Evolutionary conservation across 1,139 yeast species (phyloP).

Genomic region (Petasospora rhodanensis): DNA sequence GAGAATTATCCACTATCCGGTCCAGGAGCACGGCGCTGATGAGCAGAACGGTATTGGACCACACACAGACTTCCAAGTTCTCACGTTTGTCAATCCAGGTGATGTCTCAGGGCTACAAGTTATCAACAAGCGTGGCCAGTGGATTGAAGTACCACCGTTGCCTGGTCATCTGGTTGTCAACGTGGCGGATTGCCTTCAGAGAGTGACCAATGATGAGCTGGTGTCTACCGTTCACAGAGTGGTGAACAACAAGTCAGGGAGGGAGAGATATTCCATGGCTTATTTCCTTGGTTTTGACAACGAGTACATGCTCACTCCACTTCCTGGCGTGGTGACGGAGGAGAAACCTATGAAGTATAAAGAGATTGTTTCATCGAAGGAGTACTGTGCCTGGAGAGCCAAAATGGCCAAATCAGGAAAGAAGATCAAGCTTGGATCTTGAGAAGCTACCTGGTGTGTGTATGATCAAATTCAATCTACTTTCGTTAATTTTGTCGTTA

Average conservation of each 20-base stretch:
- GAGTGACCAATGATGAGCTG: conserved; percentile 31
- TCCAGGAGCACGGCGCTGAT: conserved; percentile 23
- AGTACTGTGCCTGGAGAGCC: conserved; percentile 10
- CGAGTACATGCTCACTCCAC: conserved; percentile 23
- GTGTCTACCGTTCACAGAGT: conserved; percentile 33
- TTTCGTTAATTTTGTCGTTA: too few relatives aligned
- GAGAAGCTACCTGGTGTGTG: too few relatives aligned
- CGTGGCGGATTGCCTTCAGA: conserved; percentile 31
- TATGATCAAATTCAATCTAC: too few relatives aligned
- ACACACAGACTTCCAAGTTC: conserved; percentile 35
- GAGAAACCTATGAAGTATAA: conserved; percentile 17
- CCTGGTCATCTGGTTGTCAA: conserved; percentile 31
- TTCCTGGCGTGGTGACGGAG: conserved; percentile 20
- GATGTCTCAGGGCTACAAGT: conserved; percentile 32
- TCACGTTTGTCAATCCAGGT: conserved; percentile 32
- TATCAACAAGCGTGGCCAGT: conserved; percentile 27
- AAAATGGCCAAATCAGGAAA: conserved; percentile 10
- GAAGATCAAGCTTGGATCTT: conserved; percentile 5
- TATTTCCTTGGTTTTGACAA: conserved; percentile 28
- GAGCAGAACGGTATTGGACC: conserved; percentile 33
- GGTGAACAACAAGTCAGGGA: conserved; percentile 24
- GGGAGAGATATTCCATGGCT: conserved; percentile 29
- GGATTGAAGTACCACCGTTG: conserved; percentile 30
- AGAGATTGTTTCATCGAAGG: conserved; percentile 7
- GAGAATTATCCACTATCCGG: conserved; percentile 33